These are phyloP conservation scores for Anastatica hierochuntica DNA, from an alignment of 345 rosid genomes.

Conservation along the genomic window DNA sequence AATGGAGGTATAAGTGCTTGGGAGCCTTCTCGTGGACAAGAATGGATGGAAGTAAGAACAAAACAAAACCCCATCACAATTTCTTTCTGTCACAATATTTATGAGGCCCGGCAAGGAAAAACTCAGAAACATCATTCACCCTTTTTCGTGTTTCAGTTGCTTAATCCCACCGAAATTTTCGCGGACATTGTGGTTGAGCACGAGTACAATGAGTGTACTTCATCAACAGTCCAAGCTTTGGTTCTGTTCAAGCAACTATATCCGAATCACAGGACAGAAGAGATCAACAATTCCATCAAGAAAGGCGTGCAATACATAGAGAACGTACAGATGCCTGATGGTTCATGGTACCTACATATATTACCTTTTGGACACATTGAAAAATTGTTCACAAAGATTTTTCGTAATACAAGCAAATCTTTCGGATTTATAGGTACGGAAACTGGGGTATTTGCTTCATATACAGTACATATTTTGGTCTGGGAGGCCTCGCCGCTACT, in stretches of 20 bases:
- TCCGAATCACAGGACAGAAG: slow-evolving; percentile 29
- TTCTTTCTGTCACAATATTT: too few species aligned
- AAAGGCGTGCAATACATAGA: slow-evolving; percentile 28
- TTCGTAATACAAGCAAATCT: not conserved
- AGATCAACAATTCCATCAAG: slow-evolving; percentile 26
- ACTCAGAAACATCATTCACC: not conserved
- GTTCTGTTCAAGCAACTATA: slow-evolving; percentile 33
- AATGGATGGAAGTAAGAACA: slow-evolving; percentile 28
- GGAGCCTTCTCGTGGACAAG: slow-evolving; percentile 29
- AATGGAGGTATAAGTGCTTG: slow-evolving; percentile 32
- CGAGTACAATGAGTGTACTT: slow-evolving; percentile 44
- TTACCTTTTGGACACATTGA: not conserved
- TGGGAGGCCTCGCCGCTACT: slow-evolving; percentile 30
- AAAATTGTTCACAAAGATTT: slow-evolving; percentile 4
- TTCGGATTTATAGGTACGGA: slow-evolving; percentile 26
- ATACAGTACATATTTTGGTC: slow-evolving; percentile 28
- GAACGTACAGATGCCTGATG: slow-evolving; percentile 30
- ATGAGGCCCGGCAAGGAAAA: too few species aligned
- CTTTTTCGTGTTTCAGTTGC: slow-evolving; percentile 22
- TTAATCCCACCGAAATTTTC: slow-evolving; percentile 40
- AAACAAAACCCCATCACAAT: too few species aligned
- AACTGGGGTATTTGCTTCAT: slow-evolving; percentile 33
- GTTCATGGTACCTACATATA: slow-evolving; percentile 29
- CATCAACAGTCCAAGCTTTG: slow-evolving; percentile 33
- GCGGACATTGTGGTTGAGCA: slow-evolving; percentile 41